A percentile compares a stretch with the other conserved stretches of the same genome.
Conservation (phyloP, 2,329 filamentous ascomycete species). For the Aureobasidium sp. region DNA sequence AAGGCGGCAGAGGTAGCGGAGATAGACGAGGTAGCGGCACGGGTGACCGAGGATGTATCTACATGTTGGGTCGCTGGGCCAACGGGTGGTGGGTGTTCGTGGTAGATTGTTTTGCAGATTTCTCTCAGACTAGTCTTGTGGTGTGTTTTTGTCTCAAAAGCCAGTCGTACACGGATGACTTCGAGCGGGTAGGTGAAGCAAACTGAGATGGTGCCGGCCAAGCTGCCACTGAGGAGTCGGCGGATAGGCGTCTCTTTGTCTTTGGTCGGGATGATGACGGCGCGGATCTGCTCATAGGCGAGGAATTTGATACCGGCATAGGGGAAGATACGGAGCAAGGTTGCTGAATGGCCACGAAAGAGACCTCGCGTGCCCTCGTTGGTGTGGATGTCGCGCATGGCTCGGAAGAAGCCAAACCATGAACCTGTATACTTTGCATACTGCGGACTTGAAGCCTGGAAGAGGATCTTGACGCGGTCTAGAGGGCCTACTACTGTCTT, state of each 20-base stretch:
- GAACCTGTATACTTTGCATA: constrained; percentile 89
- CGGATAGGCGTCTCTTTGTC: constrained; percentile 74
- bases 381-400: constrained; percentile 75
- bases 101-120: constrained; percentile 82
- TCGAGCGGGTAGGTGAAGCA: constrained; percentile 96
- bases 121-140: constrained; percentile 62
- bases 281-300: constrained; percentile 92
- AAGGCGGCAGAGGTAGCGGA: constrained; percentile 40
- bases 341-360: constrained; percentile 91
- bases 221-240: constrained; percentile 64
- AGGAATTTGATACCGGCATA: constrained; percentile 98
- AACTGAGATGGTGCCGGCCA: constrained; percentile 82
- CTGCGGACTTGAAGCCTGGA: constrained; percentile 89
- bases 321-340: constrained; percentile 87
- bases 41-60: constrained; percentile 21
- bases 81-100: constrained; percentile 52
- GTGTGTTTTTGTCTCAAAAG: constrained; percentile 82
- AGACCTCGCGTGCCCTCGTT: constrained; percentile 69
- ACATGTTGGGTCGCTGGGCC: constrained; percentile 18
- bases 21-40: constrained; percentile 34
- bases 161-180: constrained; percentile 82
- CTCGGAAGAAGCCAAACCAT: constrained; percentile 75
- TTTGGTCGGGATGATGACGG: constrained; percentile 62
- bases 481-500: constrained; percentile 95
- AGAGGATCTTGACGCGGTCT: constrained; percentile 96